Conservation (phyloP, 176 grass and related monocot species). For the Oryza rufipogon region DNA sequence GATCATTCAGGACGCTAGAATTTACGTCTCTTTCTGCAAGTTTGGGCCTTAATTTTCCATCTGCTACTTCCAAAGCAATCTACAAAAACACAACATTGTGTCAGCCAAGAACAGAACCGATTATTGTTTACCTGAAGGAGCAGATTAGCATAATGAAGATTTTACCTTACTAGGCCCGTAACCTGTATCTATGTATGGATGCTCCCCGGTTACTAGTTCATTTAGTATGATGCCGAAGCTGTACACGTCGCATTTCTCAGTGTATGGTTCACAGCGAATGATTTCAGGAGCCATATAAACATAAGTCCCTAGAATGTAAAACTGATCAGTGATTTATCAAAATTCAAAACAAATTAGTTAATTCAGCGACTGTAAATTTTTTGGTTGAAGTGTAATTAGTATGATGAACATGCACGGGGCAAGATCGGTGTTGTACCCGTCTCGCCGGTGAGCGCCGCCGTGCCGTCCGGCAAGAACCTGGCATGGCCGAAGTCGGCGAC, state of each 20-base stretch:
- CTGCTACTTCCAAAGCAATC: conserved; percentile 65
- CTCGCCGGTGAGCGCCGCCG: conserved; percentile 60
- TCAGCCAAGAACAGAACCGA: background rate
- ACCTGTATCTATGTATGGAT: conserved; percentile 54
- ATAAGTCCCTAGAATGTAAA: conserved; percentile 50
- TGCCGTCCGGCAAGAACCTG: conserved; percentile 56
- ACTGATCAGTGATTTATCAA: background rate
- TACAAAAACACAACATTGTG: background rate
- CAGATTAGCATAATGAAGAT: background rate
- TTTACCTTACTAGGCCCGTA: conserved; percentile 57
- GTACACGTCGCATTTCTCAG: conserved; percentile 74
- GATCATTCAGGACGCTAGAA: conserved; percentile 33
- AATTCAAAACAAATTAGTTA: background rate
- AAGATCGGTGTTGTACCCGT: conserved; percentile 42
- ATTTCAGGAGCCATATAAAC: conserved; percentile 77
- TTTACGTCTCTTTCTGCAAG: conserved; percentile 14
- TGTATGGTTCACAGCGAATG: conserved; percentile 65
- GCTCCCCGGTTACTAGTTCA: conserved; percentile 60
- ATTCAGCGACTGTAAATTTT: background rate
- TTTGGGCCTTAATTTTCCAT: conserved; percentile 54
- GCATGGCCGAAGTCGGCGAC: conserved; percentile 64
- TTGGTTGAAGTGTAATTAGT: background rate
- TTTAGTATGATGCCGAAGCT: conserved; percentile 68
- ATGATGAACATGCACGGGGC: background rate
- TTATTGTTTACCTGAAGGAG: background rate